These are phyloP conservation scores for Tubosaeta brunneosetosa DNA, from an alignment of 768 basidiomycete genomes.

Conservation along the genomic window DNA sequence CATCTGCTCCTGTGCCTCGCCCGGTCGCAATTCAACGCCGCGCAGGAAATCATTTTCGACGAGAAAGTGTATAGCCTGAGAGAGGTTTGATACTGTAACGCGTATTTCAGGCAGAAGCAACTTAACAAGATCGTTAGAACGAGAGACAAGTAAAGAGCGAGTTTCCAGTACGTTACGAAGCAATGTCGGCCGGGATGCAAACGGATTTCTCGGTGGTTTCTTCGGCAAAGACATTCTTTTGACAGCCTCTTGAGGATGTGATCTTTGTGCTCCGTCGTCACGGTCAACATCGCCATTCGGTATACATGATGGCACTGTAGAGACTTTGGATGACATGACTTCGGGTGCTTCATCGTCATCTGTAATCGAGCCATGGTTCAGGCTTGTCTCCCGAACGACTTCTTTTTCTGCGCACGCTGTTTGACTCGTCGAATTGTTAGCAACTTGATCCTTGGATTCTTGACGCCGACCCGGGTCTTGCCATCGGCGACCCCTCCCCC, in stretches of 20 bases:
- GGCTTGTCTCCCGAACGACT: slow-evolving; percentile 3
- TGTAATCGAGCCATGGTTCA: slow-evolving; percentile 24
- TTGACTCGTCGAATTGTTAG: background rate
- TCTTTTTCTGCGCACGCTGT: background rate
- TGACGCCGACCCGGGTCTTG: slow-evolving; percentile 3
- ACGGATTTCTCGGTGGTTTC: slow-evolving; percentile 55
- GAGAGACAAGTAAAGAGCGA: background rate
- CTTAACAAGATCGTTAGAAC: slow-evolving; percentile 35
- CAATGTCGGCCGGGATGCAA: slow-evolving; percentile 62
- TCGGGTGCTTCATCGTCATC: slow-evolving; percentile 52
- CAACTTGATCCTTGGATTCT: background rate
- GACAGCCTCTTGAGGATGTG: slow-evolving; percentile 6
- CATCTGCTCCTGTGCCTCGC: slow-evolving; percentile 60
- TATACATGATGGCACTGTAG: slow-evolving; percentile 4
- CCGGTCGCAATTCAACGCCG: slow-evolving; percentile 75
- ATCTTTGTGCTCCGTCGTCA: slow-evolving; percentile 4
- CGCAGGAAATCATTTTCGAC: slow-evolving; percentile 86
- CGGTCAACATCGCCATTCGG: slow-evolving; percentile 8
- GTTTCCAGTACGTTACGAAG: slow-evolving; percentile 64
- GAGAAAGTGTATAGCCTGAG: slow-evolving; percentile 86
- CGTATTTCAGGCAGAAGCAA: slow-evolving; percentile 82
- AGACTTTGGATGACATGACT: slow-evolving; percentile 49
- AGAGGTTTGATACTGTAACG: slow-evolving; percentile 84
- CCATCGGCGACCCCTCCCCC: slow-evolving; percentile 32
- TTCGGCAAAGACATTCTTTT: slow-evolving; percentile 41